These are phyloP conservation scores for Persicaria tinctoria DNA, from an alignment of 148 eudicot genomes.

Conservation along the genomic window DNA sequence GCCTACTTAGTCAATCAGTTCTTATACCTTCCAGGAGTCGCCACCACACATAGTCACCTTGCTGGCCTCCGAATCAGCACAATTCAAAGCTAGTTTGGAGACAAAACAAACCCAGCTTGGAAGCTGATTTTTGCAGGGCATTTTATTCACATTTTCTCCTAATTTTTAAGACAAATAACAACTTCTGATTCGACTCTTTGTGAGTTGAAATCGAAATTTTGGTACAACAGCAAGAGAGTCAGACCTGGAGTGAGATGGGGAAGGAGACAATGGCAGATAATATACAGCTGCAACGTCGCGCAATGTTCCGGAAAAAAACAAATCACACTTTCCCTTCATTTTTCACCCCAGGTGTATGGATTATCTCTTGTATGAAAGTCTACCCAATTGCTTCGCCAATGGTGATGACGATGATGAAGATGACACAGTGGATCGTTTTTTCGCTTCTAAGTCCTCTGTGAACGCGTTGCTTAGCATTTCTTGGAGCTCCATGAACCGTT, in stretches of 20 bases:
- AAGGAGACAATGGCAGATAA: neutral
- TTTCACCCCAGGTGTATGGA: constrained; percentile 3
- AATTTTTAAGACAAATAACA: neutral
- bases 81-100: too few relatives aligned
- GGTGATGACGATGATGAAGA: constrained; percentile 65
- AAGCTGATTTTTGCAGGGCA: too few relatives aligned
- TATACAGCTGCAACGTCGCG: neutral
- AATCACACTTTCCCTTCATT: neutral
- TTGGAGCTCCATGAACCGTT: constrained; percentile 52
- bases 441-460: constrained; percentile 58
- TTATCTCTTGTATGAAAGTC: constrained; percentile 26
- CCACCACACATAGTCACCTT: too few relatives aligned
- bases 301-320: neutral
- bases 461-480: constrained; percentile 54
- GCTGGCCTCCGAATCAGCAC: too few relatives aligned
- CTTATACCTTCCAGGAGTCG: too few relatives aligned
- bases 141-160: too few relatives aligned
- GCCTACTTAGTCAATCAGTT: too few relatives aligned
- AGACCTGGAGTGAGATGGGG: neutral
- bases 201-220: neutral
- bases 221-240: neutral
- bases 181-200: neutral
- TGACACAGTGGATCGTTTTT: constrained; percentile 27
- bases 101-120: too few relatives aligned
- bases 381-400: constrained; percentile 26